Base-by-base conservation (phyloP, 2,329 filamentous ascomycete species). In the Xylariaceae sp. region DNA sequence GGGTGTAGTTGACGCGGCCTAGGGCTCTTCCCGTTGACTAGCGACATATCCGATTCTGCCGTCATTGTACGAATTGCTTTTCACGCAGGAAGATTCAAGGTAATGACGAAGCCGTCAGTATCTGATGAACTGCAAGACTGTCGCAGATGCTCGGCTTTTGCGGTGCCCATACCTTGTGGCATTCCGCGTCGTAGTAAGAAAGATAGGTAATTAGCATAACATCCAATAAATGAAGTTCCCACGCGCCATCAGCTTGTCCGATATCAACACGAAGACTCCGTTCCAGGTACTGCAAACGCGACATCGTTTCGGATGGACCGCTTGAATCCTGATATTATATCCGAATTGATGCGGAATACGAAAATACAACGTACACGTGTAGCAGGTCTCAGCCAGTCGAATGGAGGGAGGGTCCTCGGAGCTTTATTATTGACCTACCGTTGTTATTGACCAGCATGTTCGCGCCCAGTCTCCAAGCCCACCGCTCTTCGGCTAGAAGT, bases 301-400 rank as follows among this genome's bases (percentile, higher is more conserved):
- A 44, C 53, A 50, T 17, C 51, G 39, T 37, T n/a, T 18, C 51
- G 4, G 7, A 35, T 9, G 51, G 48, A 49, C 61, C 61, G 57
- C 61, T 48, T 44, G 41, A 52, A 39, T 48, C 23, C n/a, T 17
- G 41, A 49, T 51, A 7, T 54, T 47, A 45, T 30, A 30, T 30
- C 23, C 23, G 23, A 30, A 30, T 30, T 4, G 4, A 4, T 51
- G 9, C 41, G 10, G 41, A n/a, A n/a, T 15, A 45, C 13, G 13
- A 6, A 13, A 15, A 6, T 45, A 6, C 41, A 10, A 13, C 41
- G 45, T 51, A 60, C 53, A 64, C 61, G 62, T 64, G 62, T 64
- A 64, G 58, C 49, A 10, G 30, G n/a, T 44, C 15, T 35, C 47
- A 23, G 39, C 62, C 62, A 64, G 53, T 64, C 57, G 53, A 61